Evolutionary conservation across 441 rosid species (phyloP), one percentile per base, ranked within the genome.

Genomic region (Breynia disticha): DNA sequence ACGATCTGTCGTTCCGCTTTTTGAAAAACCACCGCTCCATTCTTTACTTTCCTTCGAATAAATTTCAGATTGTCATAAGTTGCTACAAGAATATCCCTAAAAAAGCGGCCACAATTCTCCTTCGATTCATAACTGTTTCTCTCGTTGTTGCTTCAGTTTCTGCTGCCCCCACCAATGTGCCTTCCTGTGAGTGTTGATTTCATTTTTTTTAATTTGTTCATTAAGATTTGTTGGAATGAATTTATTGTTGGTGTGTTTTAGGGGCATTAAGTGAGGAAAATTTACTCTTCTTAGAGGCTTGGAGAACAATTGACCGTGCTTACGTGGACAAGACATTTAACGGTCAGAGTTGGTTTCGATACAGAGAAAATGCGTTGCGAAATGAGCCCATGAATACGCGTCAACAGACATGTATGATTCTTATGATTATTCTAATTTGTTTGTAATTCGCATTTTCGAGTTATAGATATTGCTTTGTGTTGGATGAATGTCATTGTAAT

Each of bases 261-360:
- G 96, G 78, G 85, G 90, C 87, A 19, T 77, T 85, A 32, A 79
- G 65, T 47, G 90, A 87, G 56, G 90, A 85, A 69, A 85, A 83
- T 71, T 82, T 82, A 50, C 79, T 90, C 41, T 90, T 90, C 66
- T 52, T 87, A 20, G 98, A 87, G 67, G 95, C 97, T 50, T 91
- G 98, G 96, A 86, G 98, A 63, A 84, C 94, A 8, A 84, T 91
- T 66, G 98, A 88, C 66, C 94, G 94, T 44, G 95, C 98, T 0
- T 91, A 82, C 60, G 65, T 88, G 16, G 98, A 91, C 67, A 91
- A 91, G 61, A 79, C 77, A 46, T 91, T 91, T 60, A 91, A 91
- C 61, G 98, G 95, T 14, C 98, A 91, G 69, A 86, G 94, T 71
- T 88, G 98, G 98, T 91, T 91, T 74, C 85, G 86, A 46, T 91